These are phyloP conservation scores for Magnolia officinalis DNA, from an alignment of 164 flowering plant genomes.

Conservation along the genomic window DNA sequence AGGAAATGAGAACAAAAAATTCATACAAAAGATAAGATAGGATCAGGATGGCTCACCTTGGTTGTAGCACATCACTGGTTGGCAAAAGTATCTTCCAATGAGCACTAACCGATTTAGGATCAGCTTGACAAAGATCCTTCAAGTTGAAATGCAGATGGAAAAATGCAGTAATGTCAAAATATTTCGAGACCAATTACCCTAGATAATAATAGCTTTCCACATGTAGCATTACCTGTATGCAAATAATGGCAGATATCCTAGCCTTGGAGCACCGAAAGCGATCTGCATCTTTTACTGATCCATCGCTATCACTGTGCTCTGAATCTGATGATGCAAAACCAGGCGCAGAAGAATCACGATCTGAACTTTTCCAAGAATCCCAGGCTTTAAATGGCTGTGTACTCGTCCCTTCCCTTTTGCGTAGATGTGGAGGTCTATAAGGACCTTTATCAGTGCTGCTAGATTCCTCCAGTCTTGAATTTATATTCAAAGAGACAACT, in stretches of 20 bases:
- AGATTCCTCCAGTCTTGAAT: slow-evolving; percentile 25
- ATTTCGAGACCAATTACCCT: not conserved
- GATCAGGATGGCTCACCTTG: slow-evolving; percentile 43
- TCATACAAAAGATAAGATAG: slow-evolving; percentile 1
- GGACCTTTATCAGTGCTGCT: slow-evolving; percentile 32
- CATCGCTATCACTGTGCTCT: slow-evolving; percentile 91
- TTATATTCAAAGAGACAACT: slow-evolving; percentile 17
- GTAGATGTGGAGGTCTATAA: slow-evolving; percentile 90
- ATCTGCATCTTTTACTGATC: slow-evolving; percentile 35
- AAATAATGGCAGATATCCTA: slow-evolving; percentile 71
- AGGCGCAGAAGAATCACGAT: slow-evolving; percentile 31
- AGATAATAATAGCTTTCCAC: not conserved
- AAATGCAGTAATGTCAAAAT: not conserved
- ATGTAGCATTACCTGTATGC: slow-evolving; percentile 62
- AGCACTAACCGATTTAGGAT: slow-evolving; percentile 61
- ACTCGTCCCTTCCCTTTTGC: slow-evolving; percentile 44
- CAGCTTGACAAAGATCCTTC: slow-evolving; percentile 90
- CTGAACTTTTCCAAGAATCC: slow-evolving; percentile 31
- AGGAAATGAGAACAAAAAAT: too few relatives aligned
- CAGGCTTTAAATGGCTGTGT: slow-evolving; percentile 24
- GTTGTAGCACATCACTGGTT: slow-evolving; percentile 68
- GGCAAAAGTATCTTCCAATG: slow-evolving; percentile 93
- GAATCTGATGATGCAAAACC: slow-evolving; percentile 79
- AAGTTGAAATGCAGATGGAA: slow-evolving; percentile 13
- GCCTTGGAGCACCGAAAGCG: slow-evolving; percentile 51